phyloP scores from a whole-genome alignment of 768 basidiomycete species.

The Artomyces pyxidatus region DNA sequence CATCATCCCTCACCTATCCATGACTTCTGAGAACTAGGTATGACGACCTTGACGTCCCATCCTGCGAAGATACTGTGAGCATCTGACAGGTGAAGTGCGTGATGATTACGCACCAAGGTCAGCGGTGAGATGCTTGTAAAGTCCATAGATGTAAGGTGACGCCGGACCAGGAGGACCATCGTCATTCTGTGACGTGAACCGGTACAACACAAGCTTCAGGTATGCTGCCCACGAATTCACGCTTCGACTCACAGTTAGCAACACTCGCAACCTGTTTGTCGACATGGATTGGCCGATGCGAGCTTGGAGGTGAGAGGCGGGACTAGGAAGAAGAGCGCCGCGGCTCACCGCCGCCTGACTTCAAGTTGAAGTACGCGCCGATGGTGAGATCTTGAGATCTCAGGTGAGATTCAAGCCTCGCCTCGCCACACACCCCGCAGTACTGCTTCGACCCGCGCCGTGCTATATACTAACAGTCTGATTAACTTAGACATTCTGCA shows the following conservation, averaged over 20 bases:
- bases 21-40: constrained; percentile 76
- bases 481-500: too few relatives aligned
- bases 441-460: too few relatives aligned
- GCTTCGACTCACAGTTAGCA: constrained; percentile 41
- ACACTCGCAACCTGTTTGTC: constrained; percentile 24
- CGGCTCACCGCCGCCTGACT: too few relatives aligned
- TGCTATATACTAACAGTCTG: too few relatives aligned
- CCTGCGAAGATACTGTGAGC: constrained; percentile 30
- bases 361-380: too few relatives aligned
- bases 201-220: neutral
- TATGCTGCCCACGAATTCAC: constrained; percentile 8
- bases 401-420: too few relatives aligned
- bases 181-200: constrained; percentile 50
- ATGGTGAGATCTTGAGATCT: too few relatives aligned
- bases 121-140: constrained; percentile 53
- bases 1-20: constrained; percentile 64
- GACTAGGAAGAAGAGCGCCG: too few relatives aligned
- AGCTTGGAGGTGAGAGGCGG: too few relatives aligned
- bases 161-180: constrained; percentile 71
- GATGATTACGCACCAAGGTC: constrained; percentile 44
- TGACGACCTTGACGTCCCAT: constrained; percentile 74
- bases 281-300: too few relatives aligned
- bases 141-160: constrained; percentile 69
- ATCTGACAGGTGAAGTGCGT: neutral
- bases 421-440: too few relatives aligned